Evolutionary conservation across 2,329 filamentous ascomycete species (phyloP).

Genomic region (Aspergillus tamarii): DNA sequence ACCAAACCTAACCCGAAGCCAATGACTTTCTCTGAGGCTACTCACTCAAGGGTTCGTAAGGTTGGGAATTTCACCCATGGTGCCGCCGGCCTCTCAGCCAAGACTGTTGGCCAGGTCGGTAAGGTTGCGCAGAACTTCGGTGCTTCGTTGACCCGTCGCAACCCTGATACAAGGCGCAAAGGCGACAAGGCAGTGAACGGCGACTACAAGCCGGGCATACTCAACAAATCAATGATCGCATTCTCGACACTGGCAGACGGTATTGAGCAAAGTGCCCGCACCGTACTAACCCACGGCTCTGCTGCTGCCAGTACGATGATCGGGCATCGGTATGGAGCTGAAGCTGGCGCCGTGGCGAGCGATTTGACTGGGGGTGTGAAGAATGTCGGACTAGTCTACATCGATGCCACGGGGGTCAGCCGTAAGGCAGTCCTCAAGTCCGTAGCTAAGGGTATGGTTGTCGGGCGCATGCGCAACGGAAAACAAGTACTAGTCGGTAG

Average conservation of each 20-base stretch:
- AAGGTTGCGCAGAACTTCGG: constrained; percentile 89
- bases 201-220: constrained; percentile 82
- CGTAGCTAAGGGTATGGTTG: constrained; percentile 89
- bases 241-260: constrained; percentile 95
- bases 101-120: constrained; percentile 82
- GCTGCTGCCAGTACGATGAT: constrained; percentile 84
- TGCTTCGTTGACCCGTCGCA: constrained; percentile 70
- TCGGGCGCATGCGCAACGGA: constrained; percentile 53
- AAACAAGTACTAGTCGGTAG: constrained; percentile 52
- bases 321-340: constrained; percentile 82
- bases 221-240: constrained; percentile 96
- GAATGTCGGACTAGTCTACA: constrained; percentile 96
- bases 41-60: constrained; percentile 82
- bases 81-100: constrained; percentile 78
- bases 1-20: constrained; percentile 78
- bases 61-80: constrained; percentile 83
- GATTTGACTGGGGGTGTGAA: constrained; percentile 84
- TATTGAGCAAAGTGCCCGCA: constrained; percentile 82
- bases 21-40: constrained; percentile 82
- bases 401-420: constrained; percentile 92
- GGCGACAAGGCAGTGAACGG: constrained; percentile 71
- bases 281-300: constrained; percentile 73
- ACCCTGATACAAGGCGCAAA: constrained; percentile 56
- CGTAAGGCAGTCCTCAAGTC: constrained; percentile 88
- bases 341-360: constrained; percentile 78